These are phyloP conservation scores for Chalciporus sp. DNA, from an alignment of 1,284 basidiomycete genomes.

Conservation along the genomic window DNA sequence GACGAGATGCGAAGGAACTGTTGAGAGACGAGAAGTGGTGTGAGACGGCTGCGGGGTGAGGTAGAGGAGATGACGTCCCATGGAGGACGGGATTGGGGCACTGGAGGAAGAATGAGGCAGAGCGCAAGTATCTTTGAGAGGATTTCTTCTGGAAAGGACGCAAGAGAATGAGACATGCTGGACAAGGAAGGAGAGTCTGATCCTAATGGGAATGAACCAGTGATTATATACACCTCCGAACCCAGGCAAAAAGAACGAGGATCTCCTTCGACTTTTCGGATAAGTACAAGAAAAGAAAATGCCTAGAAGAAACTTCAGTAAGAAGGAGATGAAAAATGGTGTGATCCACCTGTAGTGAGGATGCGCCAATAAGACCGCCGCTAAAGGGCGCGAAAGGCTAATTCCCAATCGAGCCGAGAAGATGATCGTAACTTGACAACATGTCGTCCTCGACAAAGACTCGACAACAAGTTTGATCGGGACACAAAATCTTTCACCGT, in stretches of 20 bases:
- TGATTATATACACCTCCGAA: conserved; percentile 13
- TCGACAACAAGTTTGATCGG: not conserved
- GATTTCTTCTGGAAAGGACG: conserved; percentile 58
- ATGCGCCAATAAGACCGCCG: not conserved
- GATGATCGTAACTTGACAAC: conserved; percentile 10
- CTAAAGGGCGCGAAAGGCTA: conserved; percentile 5
- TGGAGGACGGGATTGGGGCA: conserved; percentile 26
- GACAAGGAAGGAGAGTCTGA: not conserved
- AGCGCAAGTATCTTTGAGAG: conserved; percentile 52
- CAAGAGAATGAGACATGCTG: conserved; percentile 27
- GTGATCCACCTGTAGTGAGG: not conserved
- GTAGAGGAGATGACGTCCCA: conserved; percentile 33
- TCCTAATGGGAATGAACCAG: not conserved
- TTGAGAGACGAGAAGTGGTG: conserved; percentile 50
- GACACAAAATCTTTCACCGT: too few species aligned
- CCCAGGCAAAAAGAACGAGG: not conserved
- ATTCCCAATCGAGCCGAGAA: conserved; percentile 18
- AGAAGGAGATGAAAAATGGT: not conserved
- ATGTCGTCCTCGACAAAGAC: not conserved
- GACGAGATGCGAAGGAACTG: conserved; percentile 54
- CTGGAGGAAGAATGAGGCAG: conserved; percentile 34
- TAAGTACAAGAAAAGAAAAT: not conserved
- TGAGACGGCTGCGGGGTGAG: conserved; percentile 26
- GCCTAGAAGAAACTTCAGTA: too few species aligned
- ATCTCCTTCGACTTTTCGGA: not conserved